Evolutionary conservation across 176 grass and related monocot species (phyloP).

Genomic region (Eremochloa ophiuroides): DNA sequence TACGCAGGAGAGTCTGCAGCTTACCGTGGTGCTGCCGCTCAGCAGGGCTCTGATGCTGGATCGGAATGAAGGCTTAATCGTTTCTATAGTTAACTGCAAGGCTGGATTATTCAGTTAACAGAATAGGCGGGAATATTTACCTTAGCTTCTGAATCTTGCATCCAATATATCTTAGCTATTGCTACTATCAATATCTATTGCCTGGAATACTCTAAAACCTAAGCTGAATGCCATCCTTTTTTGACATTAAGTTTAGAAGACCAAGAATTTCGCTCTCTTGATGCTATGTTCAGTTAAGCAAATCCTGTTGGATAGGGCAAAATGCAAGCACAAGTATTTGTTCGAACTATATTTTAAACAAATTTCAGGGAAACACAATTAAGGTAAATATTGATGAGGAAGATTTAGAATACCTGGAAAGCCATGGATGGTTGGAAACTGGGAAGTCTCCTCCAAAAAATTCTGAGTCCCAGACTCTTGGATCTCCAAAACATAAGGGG

Average conservation of each 20-base stretch:
- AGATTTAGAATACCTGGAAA: no score
- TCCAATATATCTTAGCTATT: neutral
- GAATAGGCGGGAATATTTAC: neutral
- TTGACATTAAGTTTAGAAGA: no score
- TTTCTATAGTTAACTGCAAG: neutral
- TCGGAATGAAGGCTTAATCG: slow-evolving; percentile 29
- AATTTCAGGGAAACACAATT: no score
- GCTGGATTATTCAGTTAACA: neutral
- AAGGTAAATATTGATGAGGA: no score
- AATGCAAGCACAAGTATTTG: neutral
- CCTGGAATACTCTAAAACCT: neutral
- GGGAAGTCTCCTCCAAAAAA: no score
- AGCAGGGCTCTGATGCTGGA: slow-evolving; percentile 35
- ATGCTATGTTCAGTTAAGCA: neutral
- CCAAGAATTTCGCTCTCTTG: no score
- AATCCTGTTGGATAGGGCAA: neutral
- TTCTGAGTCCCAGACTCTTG: no score
- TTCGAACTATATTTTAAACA: no score
- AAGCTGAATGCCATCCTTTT: no score
- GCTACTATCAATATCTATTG: neutral
- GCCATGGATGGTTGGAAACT: no score
- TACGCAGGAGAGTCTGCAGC: slow-evolving; percentile 57
- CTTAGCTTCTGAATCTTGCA: neutral
- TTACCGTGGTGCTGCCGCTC: slow-evolving; percentile 38
- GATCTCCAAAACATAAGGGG: no score